Evolutionary conservation across 495 filamentous ascomycete genomes (phyloP), one percentile per base, ranked within the genome.

Genomic region (Echria macrotheca): DNA sequence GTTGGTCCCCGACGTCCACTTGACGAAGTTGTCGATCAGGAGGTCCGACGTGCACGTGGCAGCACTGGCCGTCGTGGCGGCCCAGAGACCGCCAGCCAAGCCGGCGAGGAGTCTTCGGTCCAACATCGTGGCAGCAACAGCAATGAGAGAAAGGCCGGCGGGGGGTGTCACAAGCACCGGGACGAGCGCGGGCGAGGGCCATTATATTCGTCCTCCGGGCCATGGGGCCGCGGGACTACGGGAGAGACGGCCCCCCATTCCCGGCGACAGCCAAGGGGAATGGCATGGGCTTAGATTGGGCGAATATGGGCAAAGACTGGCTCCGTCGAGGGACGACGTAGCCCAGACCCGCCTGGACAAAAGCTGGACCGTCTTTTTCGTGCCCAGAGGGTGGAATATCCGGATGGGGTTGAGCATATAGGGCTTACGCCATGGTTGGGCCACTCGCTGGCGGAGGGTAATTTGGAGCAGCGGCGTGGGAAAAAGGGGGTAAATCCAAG

Each of bases 21-120:
- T 69, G 11, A 73, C 58, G 58, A 78, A 83, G 62, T 83, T 65
- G 56, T 83, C 79, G 50, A 83, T 65, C n/a, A 78, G 31, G 7
- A 82, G 60, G 50, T 77, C 69, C 21, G 69, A 49, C 36, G 61
- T 69, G 61, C 79, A 82, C 19, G 68, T 69, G n/a, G 63, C 65
- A 22, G 64, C 64, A 9, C 25, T 47, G 43, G 43, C 59, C 24
- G 41, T 32, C 31, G 55, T 21, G 51, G 55, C 57, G 22, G 53
- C 40, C 50, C 48, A 49, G 6, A 66, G 57, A n/a, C n/a, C n/a
- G 38, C 49, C 53, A 33, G 52, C 59, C 37, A 67, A 33, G 46
- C 61, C 60, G 36, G 52, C 49, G 11, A 54, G 49, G 15, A 64
- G 50, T 40, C 52, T 43, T 26, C 47, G 53, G 38, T 56, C 55